Conservation (phyloP, 2,329 filamentous ascomycete species). For the Huntiella decipiens region DNA sequence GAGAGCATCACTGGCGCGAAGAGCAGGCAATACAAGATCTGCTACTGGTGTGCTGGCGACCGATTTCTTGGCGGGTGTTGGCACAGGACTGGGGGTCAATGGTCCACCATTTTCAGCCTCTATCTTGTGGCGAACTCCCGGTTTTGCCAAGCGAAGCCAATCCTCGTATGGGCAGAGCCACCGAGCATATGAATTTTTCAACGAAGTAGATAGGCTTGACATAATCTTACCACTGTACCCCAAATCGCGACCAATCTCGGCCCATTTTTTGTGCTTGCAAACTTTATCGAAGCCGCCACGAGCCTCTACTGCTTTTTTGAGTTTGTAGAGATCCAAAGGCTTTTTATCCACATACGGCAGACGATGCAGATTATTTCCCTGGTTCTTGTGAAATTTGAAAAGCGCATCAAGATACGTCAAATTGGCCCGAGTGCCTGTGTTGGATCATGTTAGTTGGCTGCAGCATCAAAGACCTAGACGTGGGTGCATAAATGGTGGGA, state of each 20-base stretch:
- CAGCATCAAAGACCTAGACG: not conserved
- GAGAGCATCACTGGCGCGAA: constrained; percentile 33
- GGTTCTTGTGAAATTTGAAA: constrained; percentile 90
- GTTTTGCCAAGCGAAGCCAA: constrained; percentile 76
- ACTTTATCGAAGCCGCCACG: constrained; percentile 91
- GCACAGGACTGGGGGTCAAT: constrained; percentile 55
- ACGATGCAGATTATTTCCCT: constrained; percentile 81
- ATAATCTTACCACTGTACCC: constrained; percentile 99
- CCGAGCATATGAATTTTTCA: constrained; percentile 95
- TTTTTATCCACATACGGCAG: constrained; percentile 96
- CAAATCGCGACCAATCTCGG: constrained; percentile 87
- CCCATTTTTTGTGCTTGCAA: constrained; percentile 97
- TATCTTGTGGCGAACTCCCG: constrained; percentile 87
- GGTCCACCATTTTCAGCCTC: constrained; percentile 87
- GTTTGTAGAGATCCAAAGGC: constrained; percentile 79
- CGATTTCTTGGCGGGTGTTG: constrained; percentile 50
- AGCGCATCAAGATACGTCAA: constrained; percentile 90
- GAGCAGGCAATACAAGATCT: constrained; percentile 47
- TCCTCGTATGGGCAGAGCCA: constrained; percentile 97
- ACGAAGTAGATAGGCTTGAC: constrained; percentile 90
- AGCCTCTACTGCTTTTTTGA: constrained; percentile 92
- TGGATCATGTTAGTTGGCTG: too few relatives aligned
- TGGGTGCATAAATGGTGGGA: constrained; percentile 2
- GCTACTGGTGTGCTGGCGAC: constrained; percentile 39
- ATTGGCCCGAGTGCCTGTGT: constrained; percentile 73